Evolutionary conservation across 495 filamentous ascomycete genomes (phyloP), one percentile per base, ranked within the genome.

Genomic region (Penicillium cosmopolitanum): DNA sequence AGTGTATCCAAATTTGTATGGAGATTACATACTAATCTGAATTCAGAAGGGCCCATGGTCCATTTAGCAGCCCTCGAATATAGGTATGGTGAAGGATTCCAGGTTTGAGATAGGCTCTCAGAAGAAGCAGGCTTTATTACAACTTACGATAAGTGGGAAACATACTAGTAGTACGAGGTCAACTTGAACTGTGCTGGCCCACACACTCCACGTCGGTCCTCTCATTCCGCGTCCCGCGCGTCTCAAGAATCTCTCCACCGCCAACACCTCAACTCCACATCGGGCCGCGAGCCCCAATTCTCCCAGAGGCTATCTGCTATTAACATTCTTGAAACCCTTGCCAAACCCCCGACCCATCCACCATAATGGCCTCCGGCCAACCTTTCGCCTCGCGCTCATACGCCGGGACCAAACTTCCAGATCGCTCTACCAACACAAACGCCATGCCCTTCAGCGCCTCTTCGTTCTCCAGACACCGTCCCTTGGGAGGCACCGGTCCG

Each of bases 331-430:
- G 46, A 19, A 18, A 57, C 61, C 53, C 34, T 16, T 9, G 25
- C 50, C 25, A 54, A 53, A 21, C 18, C 50, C 15, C 35, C 50
- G 52, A 31, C 48, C 40, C 50, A 12, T 34, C 35, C 23, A 31
- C 25, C 50, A 46, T 36, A 58, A 68, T 69, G 66, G 66, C 68
- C 63, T 77, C 76, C 50, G 62, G 71, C 51, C 78, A 79, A 68
- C 70, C 77, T n/a, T 83, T 82, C 66, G 77, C 73, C 35, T 78
- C 79, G 53, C 77, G 80, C 65, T 79, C 77, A 12, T 80, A 78
- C 64, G 72, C 71, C 43, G 70, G 76, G 55, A 68, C 74, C 56
- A 82, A 82, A 65, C 67, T 84, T 1, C 78, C 81, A 38, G 81
- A 84, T 25, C 81, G 81, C 40, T 78, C 79, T 4, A 50, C 73